Evolutionary conservation across 345 rosid genomes (phyloP).

Genomic region (Bruguiera sexangula): DNA sequence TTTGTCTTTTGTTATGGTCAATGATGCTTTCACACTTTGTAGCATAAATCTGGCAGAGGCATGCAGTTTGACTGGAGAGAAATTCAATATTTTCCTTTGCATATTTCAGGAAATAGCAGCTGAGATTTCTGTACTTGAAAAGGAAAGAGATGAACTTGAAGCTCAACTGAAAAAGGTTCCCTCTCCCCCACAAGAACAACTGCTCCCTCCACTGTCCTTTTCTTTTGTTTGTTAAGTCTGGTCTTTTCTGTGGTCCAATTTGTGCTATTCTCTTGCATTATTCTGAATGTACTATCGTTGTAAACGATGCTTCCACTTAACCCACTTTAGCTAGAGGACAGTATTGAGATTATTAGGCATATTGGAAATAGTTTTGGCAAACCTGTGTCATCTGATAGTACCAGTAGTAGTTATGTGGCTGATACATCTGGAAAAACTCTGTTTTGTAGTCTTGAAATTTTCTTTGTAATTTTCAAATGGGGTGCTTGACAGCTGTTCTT

Average conservation of each 20-base stretch:
- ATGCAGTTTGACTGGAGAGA: neutral
- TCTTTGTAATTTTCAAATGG: too few species aligned
- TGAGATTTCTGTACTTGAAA: constrained; percentile 74
- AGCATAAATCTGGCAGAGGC: neutral
- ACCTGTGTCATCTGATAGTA: neutral
- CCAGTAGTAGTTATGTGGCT: neutral
- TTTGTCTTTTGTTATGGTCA: constrained; percentile 1
- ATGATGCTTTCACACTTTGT: neutral
- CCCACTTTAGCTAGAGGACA: neutral
- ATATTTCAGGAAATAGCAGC: constrained; percentile 67
- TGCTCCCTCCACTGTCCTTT: neutral
- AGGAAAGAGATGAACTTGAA: constrained; percentile 83
- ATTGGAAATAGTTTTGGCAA: neutral
- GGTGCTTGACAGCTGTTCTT: too few species aligned
- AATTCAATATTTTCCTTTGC: constrained; percentile 15
- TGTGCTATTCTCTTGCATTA: neutral
- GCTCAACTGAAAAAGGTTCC: constrained; percentile 80
- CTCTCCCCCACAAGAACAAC: constrained; percentile 1
- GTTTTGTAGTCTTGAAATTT: too few species aligned
- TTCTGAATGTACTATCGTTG: neutral
- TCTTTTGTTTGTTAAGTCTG: neutral
- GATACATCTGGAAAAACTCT: too few species aligned
- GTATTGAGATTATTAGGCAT: neutral
- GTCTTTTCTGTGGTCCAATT: neutral
- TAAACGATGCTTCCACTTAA: neutral